Base-by-base conservation (phyloP, 179 eudicot genomes). In the Actinidia polygama region DNA sequence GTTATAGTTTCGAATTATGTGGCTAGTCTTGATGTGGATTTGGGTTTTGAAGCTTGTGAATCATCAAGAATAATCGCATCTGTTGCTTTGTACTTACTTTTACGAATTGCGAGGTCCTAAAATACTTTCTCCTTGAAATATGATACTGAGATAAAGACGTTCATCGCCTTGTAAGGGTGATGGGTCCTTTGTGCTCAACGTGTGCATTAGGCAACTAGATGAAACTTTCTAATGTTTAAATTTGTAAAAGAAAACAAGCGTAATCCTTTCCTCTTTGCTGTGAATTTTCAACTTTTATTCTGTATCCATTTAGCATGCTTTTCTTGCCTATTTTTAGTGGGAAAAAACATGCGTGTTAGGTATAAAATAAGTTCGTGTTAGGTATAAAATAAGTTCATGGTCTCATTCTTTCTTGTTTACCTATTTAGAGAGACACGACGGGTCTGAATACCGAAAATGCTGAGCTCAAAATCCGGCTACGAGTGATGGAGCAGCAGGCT, bases 401-500 rank as follows among this genome's bases (percentile, higher is more conserved):
- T 49, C 72, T 14, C 0, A 63, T 62, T 44, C 44, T 26, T 78
- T 50, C 14, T 50, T 67, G 18, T 57, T 77, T 82, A 51, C 47
- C 53, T 68, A 6, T 84, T 40, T 74, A 92, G 94, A 87, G 92
- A 84, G 95, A 91, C 80, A 89, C 91, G 14, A 84, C 84, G 50
- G 91, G 91, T 36, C 84, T 92, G 64, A 58, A 83, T 51, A 75
- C 89, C 76, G 95, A 92, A 83, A 92, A 92, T 79, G 85, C 91
- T 16, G 87, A 91, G 62, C 92, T 92, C 76, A 91, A 91, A 85
- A 87, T 90, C n/a, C 91, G 90, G 36, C 83, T 92, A 62, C 95
- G 90, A 64, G 85, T 88, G 47, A 89, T 91, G 93, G 94, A 90
- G 83, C 89, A 90, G 72, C 93, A 92, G 82, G 95, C 95, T 76